A percentile compares a stretch with the other conserved stretches of the same genome.
These are phyloP conservation scores for Helianthus tuberosus DNA, from an alignment of 129 eudicot species.

Conservation along the genomic window DNA sequence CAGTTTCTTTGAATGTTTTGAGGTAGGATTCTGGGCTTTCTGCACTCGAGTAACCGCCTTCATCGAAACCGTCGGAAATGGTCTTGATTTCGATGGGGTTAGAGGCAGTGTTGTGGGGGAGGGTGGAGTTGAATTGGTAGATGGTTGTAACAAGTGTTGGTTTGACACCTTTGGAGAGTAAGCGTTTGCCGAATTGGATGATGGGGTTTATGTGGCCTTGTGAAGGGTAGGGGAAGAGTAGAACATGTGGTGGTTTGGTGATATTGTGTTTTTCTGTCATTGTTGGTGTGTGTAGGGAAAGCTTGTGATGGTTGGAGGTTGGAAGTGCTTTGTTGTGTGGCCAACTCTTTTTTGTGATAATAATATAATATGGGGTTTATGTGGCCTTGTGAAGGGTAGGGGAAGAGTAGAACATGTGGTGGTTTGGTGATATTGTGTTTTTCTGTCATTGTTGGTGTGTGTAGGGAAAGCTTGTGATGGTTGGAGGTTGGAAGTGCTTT, in stretches of 20 bases:
- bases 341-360: too few species aligned
- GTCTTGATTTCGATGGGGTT: conserved; percentile 20
- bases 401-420: too few species aligned
- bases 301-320: not conserved
- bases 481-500: too few species aligned
- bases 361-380: too few species aligned
- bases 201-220: conserved; percentile 56
- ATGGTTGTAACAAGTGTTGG: conserved; percentile 36
- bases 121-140: conserved; percentile 4
- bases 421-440: too few species aligned
- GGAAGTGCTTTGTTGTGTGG: not conserved
- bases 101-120: not conserved
- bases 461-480: too few species aligned
- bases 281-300: not conserved
- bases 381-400: too few species aligned
- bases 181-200: conserved; percentile 45
- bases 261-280: conserved; percentile 14
- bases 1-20: not conserved
- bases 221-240: conserved; percentile 41
- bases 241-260: conserved; percentile 24
- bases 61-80: conserved; percentile 34
- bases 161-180: conserved; percentile 36
- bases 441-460: too few species aligned
- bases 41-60: not conserved
- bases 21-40: not conserved